Percentiles rank a stretch among this genome's conserved stretches.
Conservation (phyloP, 495 filamentous ascomycete species). For the Penicillium arizonense region DNA sequence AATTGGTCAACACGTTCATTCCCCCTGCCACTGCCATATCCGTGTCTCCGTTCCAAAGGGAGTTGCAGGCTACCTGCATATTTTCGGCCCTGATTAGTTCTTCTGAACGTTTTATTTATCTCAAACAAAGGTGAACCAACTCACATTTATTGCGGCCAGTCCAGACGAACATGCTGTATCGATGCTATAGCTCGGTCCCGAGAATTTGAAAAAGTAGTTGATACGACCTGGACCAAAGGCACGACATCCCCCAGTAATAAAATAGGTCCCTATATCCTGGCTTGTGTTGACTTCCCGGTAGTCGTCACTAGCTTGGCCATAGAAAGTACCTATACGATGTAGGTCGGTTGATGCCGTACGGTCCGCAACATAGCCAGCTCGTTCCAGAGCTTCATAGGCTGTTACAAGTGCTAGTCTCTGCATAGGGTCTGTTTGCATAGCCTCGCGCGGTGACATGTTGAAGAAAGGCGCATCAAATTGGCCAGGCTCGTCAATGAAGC, state of each 20-base stretch:
- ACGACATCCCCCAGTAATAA: not conserved
- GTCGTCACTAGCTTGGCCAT: conserved; percentile 20
- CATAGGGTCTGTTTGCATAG: conserved; percentile 24
- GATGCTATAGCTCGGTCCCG: not conserved
- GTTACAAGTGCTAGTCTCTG: conserved; percentile 26
- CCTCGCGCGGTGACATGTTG: conserved; percentile 19
- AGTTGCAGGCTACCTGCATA: conserved; percentile 56
- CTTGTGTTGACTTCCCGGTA: not conserved
- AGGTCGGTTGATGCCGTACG: conserved; percentile 17
- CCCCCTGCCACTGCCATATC: conserved; percentile 75
- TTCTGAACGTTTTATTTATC: no score
- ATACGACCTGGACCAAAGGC: not conserved
- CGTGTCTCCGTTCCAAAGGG: conserved; percentile 65
- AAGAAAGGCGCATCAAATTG: conserved; percentile 24
- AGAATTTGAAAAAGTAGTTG: not conserved
- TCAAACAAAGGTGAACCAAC: no score
- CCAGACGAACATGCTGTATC: not conserved
- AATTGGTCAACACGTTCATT: conserved; percentile 64
- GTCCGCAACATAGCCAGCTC: conserved; percentile 26
- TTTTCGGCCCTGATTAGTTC: no score
- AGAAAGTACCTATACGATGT: conserved; percentile 32
- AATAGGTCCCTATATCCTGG: not conserved
- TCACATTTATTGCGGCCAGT: conserved; percentile 48
- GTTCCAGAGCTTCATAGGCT: conserved; percentile 36
- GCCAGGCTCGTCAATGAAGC: conserved; percentile 22